Conservation (phyloP, 306 rosid genomes). For the Canavalia ensiformis region DNA sequence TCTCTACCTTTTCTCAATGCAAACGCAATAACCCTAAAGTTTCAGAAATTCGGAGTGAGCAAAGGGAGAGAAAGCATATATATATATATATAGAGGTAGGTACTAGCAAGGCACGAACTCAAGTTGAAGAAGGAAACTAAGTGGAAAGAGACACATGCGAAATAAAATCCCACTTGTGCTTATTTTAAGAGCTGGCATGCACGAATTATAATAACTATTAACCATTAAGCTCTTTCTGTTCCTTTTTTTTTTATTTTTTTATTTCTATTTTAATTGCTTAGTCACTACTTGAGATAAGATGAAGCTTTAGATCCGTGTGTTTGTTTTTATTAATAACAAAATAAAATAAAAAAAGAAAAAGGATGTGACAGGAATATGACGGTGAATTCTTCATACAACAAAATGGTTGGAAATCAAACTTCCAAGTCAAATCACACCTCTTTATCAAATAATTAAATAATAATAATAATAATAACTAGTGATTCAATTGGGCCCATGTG, state of each 20-base stretch:
- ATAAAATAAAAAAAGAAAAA: neutral
- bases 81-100: constrained; percentile 36
- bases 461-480: constrained; percentile 9
- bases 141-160: constrained; percentile 62
- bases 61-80: constrained; percentile 30
- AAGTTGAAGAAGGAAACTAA: constrained; percentile 58
- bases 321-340: neutral
- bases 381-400: constrained; percentile 28
- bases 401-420: neutral
- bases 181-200: constrained; percentile 55
- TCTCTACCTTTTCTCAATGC: constrained; percentile 5
- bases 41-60: constrained; percentile 19
- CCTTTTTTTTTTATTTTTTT: too few species aligned
- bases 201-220: neutral
- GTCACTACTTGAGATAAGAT: constrained; percentile 24
- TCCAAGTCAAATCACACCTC: constrained; percentile 46
- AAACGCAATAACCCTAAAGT: neutral
- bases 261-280: neutral
- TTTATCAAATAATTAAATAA: constrained; percentile 14
- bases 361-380: neutral
- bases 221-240: neutral
- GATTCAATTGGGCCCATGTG: constrained; percentile 16
- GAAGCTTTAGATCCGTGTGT: constrained; percentile 29
- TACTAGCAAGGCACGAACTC: constrained; percentile 26
- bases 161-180: constrained; percentile 38